Conservation (phyloP, 2,329 filamentous ascomycete genomes). For the Aspergillus persii region DNA sequence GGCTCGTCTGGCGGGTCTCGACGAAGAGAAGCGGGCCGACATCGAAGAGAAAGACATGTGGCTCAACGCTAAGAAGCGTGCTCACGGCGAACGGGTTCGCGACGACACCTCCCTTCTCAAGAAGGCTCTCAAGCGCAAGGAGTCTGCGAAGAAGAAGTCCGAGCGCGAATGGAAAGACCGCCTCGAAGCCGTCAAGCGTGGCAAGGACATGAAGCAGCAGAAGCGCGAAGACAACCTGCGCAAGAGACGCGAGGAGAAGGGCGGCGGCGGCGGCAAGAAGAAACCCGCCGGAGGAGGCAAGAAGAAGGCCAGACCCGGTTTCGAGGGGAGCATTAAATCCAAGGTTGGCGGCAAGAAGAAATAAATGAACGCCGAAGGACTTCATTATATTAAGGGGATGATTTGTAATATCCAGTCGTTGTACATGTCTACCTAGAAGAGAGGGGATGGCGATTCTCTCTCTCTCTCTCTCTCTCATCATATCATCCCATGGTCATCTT, state of each 20-base stretch:
- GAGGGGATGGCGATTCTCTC: no score
- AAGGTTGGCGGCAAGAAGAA: conserved; percentile 46
- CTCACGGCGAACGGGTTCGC: conserved; percentile 82
- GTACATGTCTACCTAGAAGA: conserved; percentile 1
- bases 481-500: not conserved
- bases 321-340: conserved; percentile 61
- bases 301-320: conserved; percentile 62
- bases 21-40: conserved; percentile 76
- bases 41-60: conserved; percentile 92
- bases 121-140: conserved; percentile 92
- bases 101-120: conserved; percentile 86
- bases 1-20: conserved; percentile 70
- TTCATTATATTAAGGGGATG: not conserved
- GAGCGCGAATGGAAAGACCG: conserved; percentile 82
- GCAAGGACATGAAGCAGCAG: conserved; percentile 74
- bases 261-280: conserved; percentile 48
- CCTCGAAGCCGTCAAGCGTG: conserved; percentile 67
- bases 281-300: conserved; percentile 34
- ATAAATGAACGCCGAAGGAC: conserved; percentile 18
- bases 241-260: conserved; percentile 73
- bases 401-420: conserved; percentile 7
- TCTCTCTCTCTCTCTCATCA: no score
- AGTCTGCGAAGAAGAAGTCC: conserved; percentile 84
- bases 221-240: conserved; percentile 78
- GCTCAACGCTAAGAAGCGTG: conserved; percentile 85